Evolutionary conservation across 164 flowering plant species (phyloP).

Genomic region (Annona cherimola): DNA sequence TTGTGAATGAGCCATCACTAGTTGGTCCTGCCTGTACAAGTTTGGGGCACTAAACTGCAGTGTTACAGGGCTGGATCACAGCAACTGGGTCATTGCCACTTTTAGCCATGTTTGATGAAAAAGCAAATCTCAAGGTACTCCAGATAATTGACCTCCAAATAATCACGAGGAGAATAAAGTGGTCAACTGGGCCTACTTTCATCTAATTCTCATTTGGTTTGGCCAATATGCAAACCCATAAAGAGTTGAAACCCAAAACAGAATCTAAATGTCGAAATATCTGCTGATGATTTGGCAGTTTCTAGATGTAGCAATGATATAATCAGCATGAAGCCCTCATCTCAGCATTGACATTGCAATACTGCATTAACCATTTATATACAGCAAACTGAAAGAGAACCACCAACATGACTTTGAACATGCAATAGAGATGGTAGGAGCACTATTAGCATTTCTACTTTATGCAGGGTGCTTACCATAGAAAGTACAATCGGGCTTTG

Average conservation of each 20-base stretch:
- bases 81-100: too few species aligned
- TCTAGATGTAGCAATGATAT: too few species aligned
- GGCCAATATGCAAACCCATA: not conserved
- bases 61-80: too few species aligned
- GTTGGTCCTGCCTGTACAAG: too few species aligned
- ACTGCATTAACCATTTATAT: not conserved
- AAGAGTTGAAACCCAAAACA: not conserved
- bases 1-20: too few species aligned
- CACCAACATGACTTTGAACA: not conserved
- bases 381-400: not conserved
- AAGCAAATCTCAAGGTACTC: not conserved
- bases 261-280: not conserved
- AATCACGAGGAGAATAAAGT: not conserved
- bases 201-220: not conserved
- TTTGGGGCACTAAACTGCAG: too few species aligned
- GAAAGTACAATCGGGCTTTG: slow-evolving; percentile 87
- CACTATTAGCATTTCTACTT: not conserved
- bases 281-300: not conserved
- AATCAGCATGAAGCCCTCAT: not conserved
- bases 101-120: too few species aligned
- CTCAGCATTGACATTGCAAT: not conserved
- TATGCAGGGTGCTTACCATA: slow-evolving; percentile 39
- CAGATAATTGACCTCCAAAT: not conserved
- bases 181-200: not conserved
- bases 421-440: not conserved